These are phyloP conservation scores for Phytophthora tentaculata DNA, from an alignment of 352 stramenopile genomes.

Conservation along the genomic window DNA sequence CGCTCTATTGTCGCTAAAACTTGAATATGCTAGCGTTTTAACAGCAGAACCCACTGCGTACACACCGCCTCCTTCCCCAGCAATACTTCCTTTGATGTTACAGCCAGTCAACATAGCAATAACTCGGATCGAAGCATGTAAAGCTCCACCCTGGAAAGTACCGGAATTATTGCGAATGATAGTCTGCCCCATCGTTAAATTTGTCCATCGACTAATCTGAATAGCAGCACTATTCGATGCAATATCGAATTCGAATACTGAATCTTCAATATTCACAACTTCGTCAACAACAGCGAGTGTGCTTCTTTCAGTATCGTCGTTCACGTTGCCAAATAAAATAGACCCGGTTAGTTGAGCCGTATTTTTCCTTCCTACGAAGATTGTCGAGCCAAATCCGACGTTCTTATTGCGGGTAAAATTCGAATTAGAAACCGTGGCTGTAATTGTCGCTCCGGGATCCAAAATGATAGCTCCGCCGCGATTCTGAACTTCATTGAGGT, in stretches of 20 bases:
- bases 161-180: conserved; percentile 50
- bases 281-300: conserved; percentile 56
- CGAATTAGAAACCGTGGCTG: conserved; percentile 31
- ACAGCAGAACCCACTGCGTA: conserved; percentile 49
- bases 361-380: conserved; percentile 67
- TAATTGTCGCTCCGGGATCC: conserved; percentile 38
- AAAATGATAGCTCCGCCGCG: conserved; percentile 56
- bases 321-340: conserved; percentile 45
- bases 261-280: conserved; percentile 33
- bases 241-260: conserved; percentile 49
- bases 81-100: conserved; percentile 46
- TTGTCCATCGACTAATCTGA: conserved; percentile 47
- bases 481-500: conserved; percentile 50
- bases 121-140: conserved; percentile 56
- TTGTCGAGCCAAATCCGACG: conserved; percentile 50
- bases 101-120: conserved; percentile 39
- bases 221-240: conserved; percentile 54
- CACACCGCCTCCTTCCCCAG: conserved; percentile 51
- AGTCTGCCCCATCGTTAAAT: conserved; percentile 35
- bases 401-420: conserved; percentile 57
- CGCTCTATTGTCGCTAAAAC: conserved; percentile 35
- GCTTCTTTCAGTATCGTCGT: conserved; percentile 46
- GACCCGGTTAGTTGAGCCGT: conserved; percentile 28
- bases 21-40: conserved; percentile 27
- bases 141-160: conserved; percentile 40